Percentiles rank a stretch among this genome's conserved stretches.
phyloP scores from a whole-genome alignment of 441 rosid genomes.

The Croton setiger region DNA sequence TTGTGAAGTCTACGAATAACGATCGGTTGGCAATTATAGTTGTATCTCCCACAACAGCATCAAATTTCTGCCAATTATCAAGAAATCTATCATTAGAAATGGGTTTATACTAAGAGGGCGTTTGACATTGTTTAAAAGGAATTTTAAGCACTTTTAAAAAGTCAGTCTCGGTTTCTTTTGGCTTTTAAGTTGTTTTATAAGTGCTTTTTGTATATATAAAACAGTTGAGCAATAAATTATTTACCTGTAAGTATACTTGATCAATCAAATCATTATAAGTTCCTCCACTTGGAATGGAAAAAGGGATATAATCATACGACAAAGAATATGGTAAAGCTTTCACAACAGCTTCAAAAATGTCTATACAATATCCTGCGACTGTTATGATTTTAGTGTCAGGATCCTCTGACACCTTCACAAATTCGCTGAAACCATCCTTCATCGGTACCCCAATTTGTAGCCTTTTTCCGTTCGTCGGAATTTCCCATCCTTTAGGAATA shows the following conservation, averaged over 20 bases:
- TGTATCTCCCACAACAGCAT: slow-evolving; percentile 55
- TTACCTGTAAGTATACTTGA: slow-evolving; percentile 35
- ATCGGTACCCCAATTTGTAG: slow-evolving; percentile 47
- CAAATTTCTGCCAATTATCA: slow-evolving; percentile 30
- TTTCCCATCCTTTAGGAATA: slow-evolving; percentile 61
- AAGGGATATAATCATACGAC: slow-evolving; percentile 35
- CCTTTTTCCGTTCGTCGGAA: slow-evolving; percentile 42
- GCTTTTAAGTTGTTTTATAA: too few relatives aligned
- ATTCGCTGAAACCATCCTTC: slow-evolving; percentile 34
- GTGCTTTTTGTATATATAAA: too few relatives aligned
- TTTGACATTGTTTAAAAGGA: background rate
- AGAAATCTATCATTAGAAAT: too few relatives aligned
- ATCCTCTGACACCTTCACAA: slow-evolving; percentile 37
- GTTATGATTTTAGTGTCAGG: background rate
- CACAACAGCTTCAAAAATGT: slow-evolving; percentile 47
- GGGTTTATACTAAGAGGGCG: too few relatives aligned
- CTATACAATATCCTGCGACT: slow-evolving; percentile 46
- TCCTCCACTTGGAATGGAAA: slow-evolving; percentile 29
- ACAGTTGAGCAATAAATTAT: too few relatives aligned
- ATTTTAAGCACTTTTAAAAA: too few relatives aligned
- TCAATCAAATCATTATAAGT: slow-evolving; percentile 39
- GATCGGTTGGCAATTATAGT: slow-evolving; percentile 50
- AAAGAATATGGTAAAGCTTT: slow-evolving; percentile 42
- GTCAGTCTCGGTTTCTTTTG: too few relatives aligned
- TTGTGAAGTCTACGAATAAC: slow-evolving; percentile 50